phyloP scores from a whole-genome alignment of 352 stramenopile genomes.

The Phytophthora sp. region DNA sequence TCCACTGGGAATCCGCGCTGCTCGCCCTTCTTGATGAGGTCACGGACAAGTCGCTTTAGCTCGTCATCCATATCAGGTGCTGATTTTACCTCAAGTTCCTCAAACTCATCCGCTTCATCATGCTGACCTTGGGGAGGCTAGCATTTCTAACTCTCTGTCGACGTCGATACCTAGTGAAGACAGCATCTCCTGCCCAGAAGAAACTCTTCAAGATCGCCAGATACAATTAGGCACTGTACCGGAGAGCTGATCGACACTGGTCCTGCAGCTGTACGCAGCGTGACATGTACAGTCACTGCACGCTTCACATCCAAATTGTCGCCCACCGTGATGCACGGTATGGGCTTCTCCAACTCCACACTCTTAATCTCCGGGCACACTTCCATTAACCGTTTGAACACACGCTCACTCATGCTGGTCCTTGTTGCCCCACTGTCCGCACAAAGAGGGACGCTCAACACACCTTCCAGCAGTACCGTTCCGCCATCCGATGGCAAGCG shows the following conservation, averaged over 20 bases:
- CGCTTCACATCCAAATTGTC: constrained; percentile 5
- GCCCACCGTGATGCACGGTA: constrained; percentile 3
- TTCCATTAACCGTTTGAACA: neutral
- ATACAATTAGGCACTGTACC: constrained; percentile 7
- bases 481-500: constrained; percentile 8
- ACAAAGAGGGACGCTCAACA: constrained; percentile 3
- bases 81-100: constrained; percentile 1
- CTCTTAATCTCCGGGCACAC: neutral
- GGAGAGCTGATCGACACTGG: constrained; percentile 1
- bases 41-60: neutral
- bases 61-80: neutral
- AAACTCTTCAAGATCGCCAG: constrained; percentile 10
- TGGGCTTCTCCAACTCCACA: constrained; percentile 7
- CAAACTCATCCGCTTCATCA: constrained; percentile 11
- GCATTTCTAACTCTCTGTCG: constrained; percentile 6
- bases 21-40: neutral
- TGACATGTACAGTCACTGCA: constrained; percentile 8
- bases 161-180: constrained; percentile 7
- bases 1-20: constrained; percentile 5
- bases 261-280: neutral
- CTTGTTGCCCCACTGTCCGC: constrained; percentile 6
- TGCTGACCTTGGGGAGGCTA: constrained; percentile 4
- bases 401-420: constrained; percentile 12
- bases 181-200: constrained; percentile 12
- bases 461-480: constrained; percentile 8